Evolutionary conservation across 768 basidiomycete species (phyloP), one percentile per base, ranked within the genome.

Genomic region (Nevesoporus exiguus): DNA sequence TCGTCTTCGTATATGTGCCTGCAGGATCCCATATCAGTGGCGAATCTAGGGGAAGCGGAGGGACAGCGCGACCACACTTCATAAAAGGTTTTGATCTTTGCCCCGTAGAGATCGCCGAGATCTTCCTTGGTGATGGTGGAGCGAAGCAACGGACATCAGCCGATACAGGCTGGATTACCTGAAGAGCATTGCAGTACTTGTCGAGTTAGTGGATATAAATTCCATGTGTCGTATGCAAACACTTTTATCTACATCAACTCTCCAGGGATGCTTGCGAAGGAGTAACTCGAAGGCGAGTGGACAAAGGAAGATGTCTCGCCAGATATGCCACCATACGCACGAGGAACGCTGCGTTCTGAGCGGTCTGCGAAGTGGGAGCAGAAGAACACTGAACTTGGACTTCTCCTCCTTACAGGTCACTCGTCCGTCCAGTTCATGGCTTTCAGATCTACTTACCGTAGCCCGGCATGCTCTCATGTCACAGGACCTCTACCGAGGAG

Each of bases 1-100:
- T 98, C 94, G 63, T 97, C 94, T 69, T 97, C 93, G 62, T 97
- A 94, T 77, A 98, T 80, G 63, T 97, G 93, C 62, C 90, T 91
- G 61, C 27, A 19, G 3, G 17, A 5, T 3, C 13, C 34, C 14
- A 14, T 14, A 36, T 15, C 13, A 36, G 33, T 11, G 14, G n/a
- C n/a, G 10, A 11, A 34, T 34, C 15, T 34, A 11, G 33, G 33
- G 15, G 33, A 13, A 34, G 33, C 33, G 33, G 15, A 2, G 33
- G 15, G 10, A 10, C 9, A 31, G 2, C 13, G 2, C 2, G 33
- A 34, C 11, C 61, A 91, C 90, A 93, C 92, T 52, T 86, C 77
- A 62, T 90, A 95, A 72, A 96, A 95, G 0, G 65, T 76, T 67
- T 89, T 88, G 66, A 96, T 80, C 71, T 89, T 93, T 24, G 77